Evolutionary conservation across 75 land plant genomes (phyloP).

Genomic region (Picea sitchensis): DNA sequence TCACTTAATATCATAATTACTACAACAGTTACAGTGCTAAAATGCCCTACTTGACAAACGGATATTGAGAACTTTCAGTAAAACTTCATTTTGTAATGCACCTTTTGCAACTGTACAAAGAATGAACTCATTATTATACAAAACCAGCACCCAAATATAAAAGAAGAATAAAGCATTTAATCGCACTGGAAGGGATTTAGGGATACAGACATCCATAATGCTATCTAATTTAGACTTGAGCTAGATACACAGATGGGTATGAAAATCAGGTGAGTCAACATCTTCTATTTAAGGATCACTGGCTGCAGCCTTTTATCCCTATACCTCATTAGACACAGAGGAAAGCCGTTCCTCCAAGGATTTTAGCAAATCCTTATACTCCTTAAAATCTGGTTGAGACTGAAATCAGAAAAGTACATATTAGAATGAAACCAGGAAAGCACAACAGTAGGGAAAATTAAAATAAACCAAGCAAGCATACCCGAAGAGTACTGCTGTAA

Average conservation of each 20-base stretch:
- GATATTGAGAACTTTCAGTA: neutral
- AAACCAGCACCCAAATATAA: neutral
- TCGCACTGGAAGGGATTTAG: neutral
- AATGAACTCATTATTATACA: conserved; percentile 3
- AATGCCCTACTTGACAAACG: neutral
- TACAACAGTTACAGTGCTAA: neutral
- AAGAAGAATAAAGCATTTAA: neutral
- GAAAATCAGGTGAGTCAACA: neutral
- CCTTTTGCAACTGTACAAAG: neutral
- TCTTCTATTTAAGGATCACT: neutral
- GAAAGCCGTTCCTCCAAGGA: conserved; percentile 58
- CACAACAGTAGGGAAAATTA: neutral
- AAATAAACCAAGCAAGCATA: conserved; percentile 18
- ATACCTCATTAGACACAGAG: conserved; percentile 18
- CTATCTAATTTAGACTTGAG: neutral
- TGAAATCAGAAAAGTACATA: conserved; percentile 12
- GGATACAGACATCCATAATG: neutral
- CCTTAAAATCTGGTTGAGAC: conserved; percentile 59
- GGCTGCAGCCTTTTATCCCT: neutral
- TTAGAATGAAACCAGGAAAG: neutral
- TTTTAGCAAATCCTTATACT: conserved; percentile 58
- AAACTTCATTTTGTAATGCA: neutral
- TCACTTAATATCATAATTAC: neutral
- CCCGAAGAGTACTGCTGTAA: conserved; percentile 82
- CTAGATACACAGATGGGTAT: neutral